These are phyloP conservation scores for Neocucurbitaria cava DNA, from an alignment of 2,329 filamentous ascomycete species.

Conservation along the genomic window DNA sequence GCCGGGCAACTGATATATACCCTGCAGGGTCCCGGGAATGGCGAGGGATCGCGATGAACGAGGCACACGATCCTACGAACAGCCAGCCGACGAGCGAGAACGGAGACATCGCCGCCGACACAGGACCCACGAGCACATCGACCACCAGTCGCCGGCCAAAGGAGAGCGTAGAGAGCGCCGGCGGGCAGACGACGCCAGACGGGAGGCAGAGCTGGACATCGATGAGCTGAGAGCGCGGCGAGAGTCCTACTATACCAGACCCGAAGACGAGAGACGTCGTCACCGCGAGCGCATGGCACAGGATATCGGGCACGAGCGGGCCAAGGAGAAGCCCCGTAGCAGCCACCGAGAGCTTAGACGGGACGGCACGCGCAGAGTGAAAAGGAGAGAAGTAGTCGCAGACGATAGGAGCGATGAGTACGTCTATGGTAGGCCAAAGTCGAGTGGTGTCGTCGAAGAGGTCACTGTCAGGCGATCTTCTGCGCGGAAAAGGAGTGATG, in stretches of 20 bases:
- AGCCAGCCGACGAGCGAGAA: slow-evolving; percentile 35
- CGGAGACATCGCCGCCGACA: slow-evolving; percentile 38
- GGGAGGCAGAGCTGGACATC: slow-evolving; percentile 46
- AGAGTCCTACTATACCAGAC: slow-evolving; percentile 47
- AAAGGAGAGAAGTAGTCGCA: slow-evolving; percentile 29
- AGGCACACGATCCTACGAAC: slow-evolving; percentile 39
- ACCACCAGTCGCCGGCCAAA: slow-evolving; percentile 33
- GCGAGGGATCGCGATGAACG: slow-evolving; percentile 41
- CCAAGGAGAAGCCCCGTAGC: slow-evolving; percentile 36
- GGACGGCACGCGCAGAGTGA: slow-evolving; percentile 37
- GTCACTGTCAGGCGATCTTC: slow-evolving; percentile 36
- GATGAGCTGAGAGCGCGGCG: slow-evolving; percentile 49
- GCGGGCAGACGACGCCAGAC: slow-evolving; percentile 37
- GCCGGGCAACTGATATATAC: slow-evolving; percentile 33
- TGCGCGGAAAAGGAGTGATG: slow-evolving; percentile 38
- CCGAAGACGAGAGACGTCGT: slow-evolving; percentile 38
- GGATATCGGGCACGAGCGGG: slow-evolving; percentile 31
- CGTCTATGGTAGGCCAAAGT: slow-evolving; percentile 40
- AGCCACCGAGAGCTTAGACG: slow-evolving; percentile 37
- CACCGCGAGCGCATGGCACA: slow-evolving; percentile 44
- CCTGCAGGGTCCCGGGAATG: slow-evolving; percentile 41
- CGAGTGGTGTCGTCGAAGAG: slow-evolving; percentile 38
- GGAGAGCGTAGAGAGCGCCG: slow-evolving; percentile 43
- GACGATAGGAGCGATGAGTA: slow-evolving; percentile 40
- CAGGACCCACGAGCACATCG: slow-evolving; percentile 31